Conservation (phyloP, 2,329 filamentous ascomycete species). For the Setomelanomma holmii region DNA sequence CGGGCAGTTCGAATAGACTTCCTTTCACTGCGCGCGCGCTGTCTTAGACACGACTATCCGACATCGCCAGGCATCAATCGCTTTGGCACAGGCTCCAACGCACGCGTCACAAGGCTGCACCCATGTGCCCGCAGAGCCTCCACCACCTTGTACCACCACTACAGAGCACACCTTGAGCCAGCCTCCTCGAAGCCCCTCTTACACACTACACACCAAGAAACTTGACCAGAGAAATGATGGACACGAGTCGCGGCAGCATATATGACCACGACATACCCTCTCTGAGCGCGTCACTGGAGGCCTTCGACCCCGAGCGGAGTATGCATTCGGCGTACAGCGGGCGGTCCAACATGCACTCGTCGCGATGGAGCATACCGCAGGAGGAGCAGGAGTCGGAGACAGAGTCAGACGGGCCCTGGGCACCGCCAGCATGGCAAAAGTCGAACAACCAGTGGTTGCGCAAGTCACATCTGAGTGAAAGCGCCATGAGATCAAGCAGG, state of each 20-base stretch:
- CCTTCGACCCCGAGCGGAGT: slow-evolving; percentile 49
- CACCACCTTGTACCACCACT: slow-evolving; percentile 30
- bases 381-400: slow-evolving; percentile 51
- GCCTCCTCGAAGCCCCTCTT: slow-evolving; percentile 12
- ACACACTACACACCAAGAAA: slow-evolving; percentile 8
- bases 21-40: slow-evolving; percentile 14
- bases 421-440: slow-evolving; percentile 69
- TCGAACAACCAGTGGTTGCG: slow-evolving; percentile 66
- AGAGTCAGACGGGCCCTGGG: slow-evolving; percentile 64
- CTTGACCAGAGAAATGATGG: slow-evolving; percentile 29
- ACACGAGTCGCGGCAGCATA: slow-evolving; percentile 41
- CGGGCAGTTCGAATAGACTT: slow-evolving; percentile 8
- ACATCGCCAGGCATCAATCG: slow-evolving; percentile 35
- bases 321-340: slow-evolving; percentile 51
- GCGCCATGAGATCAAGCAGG: slow-evolving; percentile 47
- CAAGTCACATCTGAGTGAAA: slow-evolving; percentile 49
- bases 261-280: slow-evolving; percentile 49
- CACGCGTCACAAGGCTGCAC: slow-evolving; percentile 43
- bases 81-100: slow-evolving; percentile 25
- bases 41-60: slow-evolving; percentile 11
- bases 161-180: slow-evolving; percentile 27
- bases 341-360: slow-evolving; percentile 69
- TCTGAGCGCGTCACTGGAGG: slow-evolving; percentile 48
- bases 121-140: slow-evolving; percentile 40
- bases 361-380: slow-evolving; percentile 44